These are phyloP conservation scores for Coemansia brasiliensis DNA, from an alignment of 192 early-diverging fungal genomes.

Conservation along the genomic window DNA sequence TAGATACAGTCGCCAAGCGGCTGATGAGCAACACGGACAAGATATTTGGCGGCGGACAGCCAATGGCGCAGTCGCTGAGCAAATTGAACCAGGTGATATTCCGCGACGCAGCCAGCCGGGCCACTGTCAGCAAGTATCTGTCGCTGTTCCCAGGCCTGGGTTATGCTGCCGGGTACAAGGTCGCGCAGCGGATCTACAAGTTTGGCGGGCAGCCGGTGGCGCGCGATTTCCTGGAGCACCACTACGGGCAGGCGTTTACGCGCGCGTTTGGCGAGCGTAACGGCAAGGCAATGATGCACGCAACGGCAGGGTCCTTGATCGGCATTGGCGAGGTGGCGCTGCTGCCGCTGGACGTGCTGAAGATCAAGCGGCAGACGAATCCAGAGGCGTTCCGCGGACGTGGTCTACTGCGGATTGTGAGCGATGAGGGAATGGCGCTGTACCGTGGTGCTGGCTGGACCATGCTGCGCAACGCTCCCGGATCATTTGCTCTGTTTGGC, in stretches of 20 bases:
- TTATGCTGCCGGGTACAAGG: constrained; percentile 98
- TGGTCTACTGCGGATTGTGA: constrained; percentile 72
- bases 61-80: constrained; percentile 63
- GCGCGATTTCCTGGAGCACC: constrained; percentile 84
- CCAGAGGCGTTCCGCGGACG: constrained; percentile 85
- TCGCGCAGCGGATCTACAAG: constrained; percentile 97
- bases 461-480: constrained; percentile 94
- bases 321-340: constrained; percentile 97
- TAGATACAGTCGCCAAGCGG: constrained; percentile 98
- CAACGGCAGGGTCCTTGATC: constrained; percentile 93
- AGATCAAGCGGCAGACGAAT: constrained; percentile 98
- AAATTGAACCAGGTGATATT: constrained; percentile 86
- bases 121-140: constrained; percentile 80
- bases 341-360: constrained; percentile 94
- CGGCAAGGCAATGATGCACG: constrained; percentile 95
- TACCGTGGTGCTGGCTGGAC: constrained; percentile 98
- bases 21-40: constrained; percentile 91
- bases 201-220: constrained; percentile 98
- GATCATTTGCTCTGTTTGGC: constrained; percentile 95
- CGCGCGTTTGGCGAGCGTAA: constrained; percentile 88
- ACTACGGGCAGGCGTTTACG: constrained; percentile 78
- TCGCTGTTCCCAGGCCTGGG: constrained; percentile 97
- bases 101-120: constrained; percentile 77
- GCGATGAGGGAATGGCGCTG: constrained; percentile 86
- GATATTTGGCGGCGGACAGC: constrained; percentile 70